A percentile compares a stretch with the other conserved stretches of the same genome.
Evolutionary conservation across 1,284 basidiomycete genomes (phyloP).

Genomic region (Ustilago vetiveriae): DNA sequence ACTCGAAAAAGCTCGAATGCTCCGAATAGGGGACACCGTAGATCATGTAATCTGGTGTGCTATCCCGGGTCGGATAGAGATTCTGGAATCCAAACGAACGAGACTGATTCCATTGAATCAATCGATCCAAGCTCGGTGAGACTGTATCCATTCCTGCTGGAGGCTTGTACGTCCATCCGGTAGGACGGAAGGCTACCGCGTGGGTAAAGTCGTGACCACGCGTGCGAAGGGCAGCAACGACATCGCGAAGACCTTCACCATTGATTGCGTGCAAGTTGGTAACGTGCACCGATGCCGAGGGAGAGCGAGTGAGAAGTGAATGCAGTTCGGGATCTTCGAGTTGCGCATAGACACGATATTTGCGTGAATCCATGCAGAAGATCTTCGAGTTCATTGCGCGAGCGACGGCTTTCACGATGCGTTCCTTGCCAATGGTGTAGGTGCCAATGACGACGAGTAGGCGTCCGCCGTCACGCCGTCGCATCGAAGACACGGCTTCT

Average conservation of each 20-base stretch:
- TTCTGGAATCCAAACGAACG: slow-evolving; percentile 76
- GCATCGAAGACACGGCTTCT: slow-evolving; percentile 13
- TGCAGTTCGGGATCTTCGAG: slow-evolving; percentile 75
- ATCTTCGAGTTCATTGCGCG: slow-evolving; percentile 82
- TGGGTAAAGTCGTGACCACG: slow-evolving; percentile 79
- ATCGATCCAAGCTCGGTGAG: slow-evolving; percentile 33
- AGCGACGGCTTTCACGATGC: slow-evolving; percentile 93
- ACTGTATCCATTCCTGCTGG: slow-evolving; percentile 74
- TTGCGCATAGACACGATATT: slow-evolving; percentile 59
- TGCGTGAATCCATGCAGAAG: slow-evolving; percentile 78
- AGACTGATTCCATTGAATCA: slow-evolving; percentile 75
- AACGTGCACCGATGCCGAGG: slow-evolving; percentile 82
- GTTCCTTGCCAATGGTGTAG: slow-evolving; percentile 96
- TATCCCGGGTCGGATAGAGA: slow-evolving; percentile 78
- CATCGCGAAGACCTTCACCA: slow-evolving; percentile 80
- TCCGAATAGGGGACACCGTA: slow-evolving; percentile 92
- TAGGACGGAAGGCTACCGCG: slow-evolving; percentile 86
- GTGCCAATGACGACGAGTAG: slow-evolving; percentile 88
- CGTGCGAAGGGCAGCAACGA: slow-evolving; percentile 73
- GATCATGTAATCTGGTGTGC: slow-evolving; percentile 76
- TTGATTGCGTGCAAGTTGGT: slow-evolving; percentile 82
- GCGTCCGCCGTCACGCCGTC: slow-evolving; percentile 55
- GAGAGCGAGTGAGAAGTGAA: slow-evolving; percentile 79
- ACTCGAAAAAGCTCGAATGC: slow-evolving; percentile 77
- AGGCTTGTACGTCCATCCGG: slow-evolving; percentile 87